These are phyloP conservation scores for Halophytophthora batemanensis DNA, from an alignment of 352 stramenopile genomes.

Conservation along the genomic window DNA sequence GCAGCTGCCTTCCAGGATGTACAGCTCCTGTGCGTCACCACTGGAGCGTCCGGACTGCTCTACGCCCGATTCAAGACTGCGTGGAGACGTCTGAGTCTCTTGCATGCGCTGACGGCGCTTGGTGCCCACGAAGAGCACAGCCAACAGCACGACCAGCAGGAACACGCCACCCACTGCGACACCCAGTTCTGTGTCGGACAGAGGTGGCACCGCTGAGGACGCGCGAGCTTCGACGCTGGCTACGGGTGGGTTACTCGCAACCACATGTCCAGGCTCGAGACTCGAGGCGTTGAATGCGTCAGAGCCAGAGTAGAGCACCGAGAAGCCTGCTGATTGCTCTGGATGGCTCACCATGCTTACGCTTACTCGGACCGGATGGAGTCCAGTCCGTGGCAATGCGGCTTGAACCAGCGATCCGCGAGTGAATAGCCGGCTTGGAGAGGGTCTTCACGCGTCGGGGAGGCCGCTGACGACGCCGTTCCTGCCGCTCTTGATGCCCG, in stretches of 20 bases:
- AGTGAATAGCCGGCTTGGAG: too few species aligned
- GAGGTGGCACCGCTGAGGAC: conserved; percentile 6
- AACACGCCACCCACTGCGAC: conserved; percentile 20
- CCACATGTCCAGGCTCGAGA: conserved; percentile 7
- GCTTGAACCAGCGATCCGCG: too few species aligned
- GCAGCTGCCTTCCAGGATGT: conserved; percentile 15
- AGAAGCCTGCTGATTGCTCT: conserved; percentile 9
- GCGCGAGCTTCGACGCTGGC: conserved; percentile 12
- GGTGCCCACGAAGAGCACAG: conserved; percentile 20
- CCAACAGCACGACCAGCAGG: conserved; percentile 15
- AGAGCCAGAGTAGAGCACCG: conserved; percentile 5
- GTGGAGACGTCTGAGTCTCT: conserved; percentile 13
- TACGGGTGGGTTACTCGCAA: conserved; percentile 5
- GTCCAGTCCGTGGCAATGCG: too few species aligned
- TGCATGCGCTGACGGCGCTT: conserved; percentile 15
- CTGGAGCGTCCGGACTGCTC: conserved; percentile 1
- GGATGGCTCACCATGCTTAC: background rate
- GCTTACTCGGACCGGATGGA: too few species aligned
- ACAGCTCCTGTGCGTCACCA: conserved; percentile 12
- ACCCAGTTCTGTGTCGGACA: conserved; percentile 22
- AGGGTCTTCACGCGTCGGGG: too few species aligned
- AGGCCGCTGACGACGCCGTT: background rate
- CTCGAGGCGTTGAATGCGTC: conserved; percentile 1
- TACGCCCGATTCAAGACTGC: conserved; percentile 12
- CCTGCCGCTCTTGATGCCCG: conserved; percentile 20